Percentiles rank a stretch among this genome's conserved stretches.
Evolutionary conservation across 1,139 yeast species (phyloP).

Genomic region (Diutina catenulata): DNA sequence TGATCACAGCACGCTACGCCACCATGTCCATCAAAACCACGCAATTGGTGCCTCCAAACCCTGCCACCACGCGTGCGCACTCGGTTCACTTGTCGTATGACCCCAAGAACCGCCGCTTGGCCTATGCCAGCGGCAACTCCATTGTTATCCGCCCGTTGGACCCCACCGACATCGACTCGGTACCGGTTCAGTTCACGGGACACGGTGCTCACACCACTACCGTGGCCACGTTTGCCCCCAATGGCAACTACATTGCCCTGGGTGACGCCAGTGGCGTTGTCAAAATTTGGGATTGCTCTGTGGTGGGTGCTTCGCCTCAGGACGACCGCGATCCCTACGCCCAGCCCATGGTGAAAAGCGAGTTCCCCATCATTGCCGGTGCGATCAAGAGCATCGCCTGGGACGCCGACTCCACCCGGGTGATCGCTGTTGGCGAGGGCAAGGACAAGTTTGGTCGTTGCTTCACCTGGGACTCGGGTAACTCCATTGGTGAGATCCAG

Average conservation of each 20-base stretch:
- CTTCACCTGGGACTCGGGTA: slow-evolving; percentile 89
- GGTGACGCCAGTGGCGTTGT: slow-evolving; percentile 87
- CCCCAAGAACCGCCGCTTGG: slow-evolving; percentile 51
- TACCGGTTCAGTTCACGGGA: slow-evolving; percentile 51
- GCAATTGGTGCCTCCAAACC: slow-evolving; percentile 49
- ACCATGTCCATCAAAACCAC: not conserved
- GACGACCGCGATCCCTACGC: slow-evolving; percentile 12
- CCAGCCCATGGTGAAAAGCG: slow-evolving; percentile 63
- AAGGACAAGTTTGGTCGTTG: slow-evolving; percentile 88
- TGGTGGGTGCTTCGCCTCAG: slow-evolving; percentile 24
- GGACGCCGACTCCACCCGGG: slow-evolving; percentile 81
- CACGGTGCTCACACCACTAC: slow-evolving; percentile 59
- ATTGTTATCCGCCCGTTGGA: slow-evolving; percentile 58
- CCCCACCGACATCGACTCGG: slow-evolving; percentile 14
- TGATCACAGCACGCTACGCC: not conserved
- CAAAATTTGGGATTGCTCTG: slow-evolving; percentile 68
- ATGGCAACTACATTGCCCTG: slow-evolving; percentile 82
- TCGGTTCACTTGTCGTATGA: slow-evolving; percentile 71
- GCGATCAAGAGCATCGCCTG: slow-evolving; percentile 77
- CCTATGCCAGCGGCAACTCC: slow-evolving; percentile 75
- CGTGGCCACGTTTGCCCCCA: slow-evolving; percentile 78
- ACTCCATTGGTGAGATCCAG: slow-evolving; percentile 87
- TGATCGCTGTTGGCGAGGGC: slow-evolving; percentile 94
- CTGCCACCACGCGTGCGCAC: slow-evolving; percentile 60
- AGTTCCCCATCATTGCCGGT: slow-evolving; percentile 73